Evolutionary conservation across 2,329 filamentous ascomycete genomes (phyloP), one percentile per base, ranked within the genome.

Genomic region (Alternaria infectoria): DNA sequence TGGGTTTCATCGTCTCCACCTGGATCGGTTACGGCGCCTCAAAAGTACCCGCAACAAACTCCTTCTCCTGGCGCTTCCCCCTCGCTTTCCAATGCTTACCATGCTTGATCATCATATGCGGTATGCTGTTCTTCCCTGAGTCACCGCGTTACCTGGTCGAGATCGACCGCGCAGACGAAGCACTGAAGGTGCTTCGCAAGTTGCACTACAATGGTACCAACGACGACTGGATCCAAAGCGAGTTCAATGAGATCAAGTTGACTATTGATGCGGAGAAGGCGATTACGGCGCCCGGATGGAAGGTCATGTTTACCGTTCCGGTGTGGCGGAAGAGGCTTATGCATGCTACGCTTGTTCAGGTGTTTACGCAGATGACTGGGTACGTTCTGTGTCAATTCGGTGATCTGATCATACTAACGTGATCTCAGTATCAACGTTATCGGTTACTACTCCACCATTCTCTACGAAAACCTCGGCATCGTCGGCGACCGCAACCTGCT

Each of bases 331-430:
- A 84, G 51, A 83, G 89, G 15, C 84, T 91, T 54, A 76, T 89
- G 66, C 86, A 90, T 64, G 89, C 87, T 21, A 86, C 86, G 45
- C 78, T 87, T 30, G 85, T 90, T 43, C 89, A 92, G 74, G 84
- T 89, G 64, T 89, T 91, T 69, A 88, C 88, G 51, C 89, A 91
- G 66, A 85, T 91, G 70, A 86, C 84, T n/a, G 87, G 87, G 80
- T 80, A 75, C 51, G 73, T 61, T 23, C 25, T 46, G 10, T 23
- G 21, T 8, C 19, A 6, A n/a, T 7, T 36, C 49, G 23, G n/a
- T 4, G 13, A 21, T 11, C n/a, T 19, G 4, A 13, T 21, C 9
- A 15, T 46, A 28, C 65, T 73, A 30, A 74, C 21, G 10, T n/a
- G 6, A 23, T 40, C 36, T 73, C 54, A 79, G 76, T 23, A 80